Evolutionary conservation across 2,329 filamentous ascomycete species (phyloP).

Genomic region (Trichoderma sp.): DNA sequence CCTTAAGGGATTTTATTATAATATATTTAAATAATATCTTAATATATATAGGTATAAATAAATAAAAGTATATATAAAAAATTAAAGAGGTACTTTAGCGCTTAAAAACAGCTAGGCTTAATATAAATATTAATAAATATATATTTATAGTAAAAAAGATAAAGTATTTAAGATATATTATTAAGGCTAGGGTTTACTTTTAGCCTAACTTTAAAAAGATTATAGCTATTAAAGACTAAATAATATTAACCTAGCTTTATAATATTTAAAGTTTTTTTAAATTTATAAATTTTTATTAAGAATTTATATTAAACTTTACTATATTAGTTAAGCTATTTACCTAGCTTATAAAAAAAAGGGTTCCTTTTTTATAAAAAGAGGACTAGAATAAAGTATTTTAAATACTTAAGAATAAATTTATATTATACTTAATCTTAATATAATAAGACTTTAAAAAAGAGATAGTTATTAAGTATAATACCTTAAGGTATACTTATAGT

Average conservation of each 20-base stretch:
- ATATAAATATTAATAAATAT: not conserved
- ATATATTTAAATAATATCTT: constrained; percentile 4
- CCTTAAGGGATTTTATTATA: not conserved
- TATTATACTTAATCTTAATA: not conserved
- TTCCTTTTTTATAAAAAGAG: too few relatives aligned
- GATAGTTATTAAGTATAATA: not conserved
- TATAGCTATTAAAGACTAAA: not conserved
- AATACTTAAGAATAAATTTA: not conserved
- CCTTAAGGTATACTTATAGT: not conserved
- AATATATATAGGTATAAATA: not conserved
- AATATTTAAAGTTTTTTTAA: not conserved
- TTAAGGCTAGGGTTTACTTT: not conserved
- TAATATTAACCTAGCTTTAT: not conserved
- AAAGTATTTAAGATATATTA: not conserved
- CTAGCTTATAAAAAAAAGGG: too few relatives aligned
- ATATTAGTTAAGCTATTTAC: not conserved
- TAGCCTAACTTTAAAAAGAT: not conserved
- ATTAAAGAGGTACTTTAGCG: not conserved
- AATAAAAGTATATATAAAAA: too few relatives aligned
- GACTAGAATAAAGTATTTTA: not conserved
- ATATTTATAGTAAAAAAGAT: not conserved
- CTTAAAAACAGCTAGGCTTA: not conserved
- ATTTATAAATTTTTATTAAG: not conserved
- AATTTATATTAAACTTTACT: not conserved
- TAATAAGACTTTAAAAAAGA: not conserved